Evolutionary conservation across 140 eudicot species (phyloP), one percentile per base, ranked within the genome.

Genomic region (Bidens hawaiensis): DNA sequence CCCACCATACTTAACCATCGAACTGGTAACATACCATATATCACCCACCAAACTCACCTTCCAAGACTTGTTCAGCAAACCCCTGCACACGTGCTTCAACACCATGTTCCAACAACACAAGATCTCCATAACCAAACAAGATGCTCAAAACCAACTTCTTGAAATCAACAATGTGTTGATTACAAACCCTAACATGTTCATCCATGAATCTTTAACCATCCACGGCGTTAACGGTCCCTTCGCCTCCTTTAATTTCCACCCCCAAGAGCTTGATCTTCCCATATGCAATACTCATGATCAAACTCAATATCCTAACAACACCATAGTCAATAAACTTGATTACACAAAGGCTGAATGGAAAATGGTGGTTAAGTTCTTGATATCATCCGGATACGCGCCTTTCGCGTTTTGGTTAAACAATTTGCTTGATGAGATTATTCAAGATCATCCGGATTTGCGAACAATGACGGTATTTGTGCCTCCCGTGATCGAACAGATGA

Each of bases 121-220:
- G 27, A 33, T 79, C 1, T 54, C 57, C 12, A 58, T 86, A 40
- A 86, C 95, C n/a, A 59, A 41, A 36, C 58, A 18, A 6, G 78
- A 68, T 12, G 25, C 11, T 1, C 42, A 54, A 25, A 21, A 52
- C 27, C 62, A 77, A 8, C 15, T 56, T 22, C 59, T 83, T 19
- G 76, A 64, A 75, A n/a, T n/a, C n/a, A n/a, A n/a, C n/a, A n/a
- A n/a, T n/a, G n/a, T n/a, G n/a, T n/a, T n/a, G n/a, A n/a, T n/a
- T n/a, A n/a, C n/a, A n/a, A n/a, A 83, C 33, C 95, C 95, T 9
- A 88, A 87, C 34, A 6, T 87, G 80, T 83, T 87, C 46, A 34
- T 87, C 19, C 74, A 64, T 4, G 82, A 71, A 6, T 70, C 81
- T 9, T 16, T 83, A 45, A 62, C 74, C 16, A 81, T 81, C 13